Conservation (phyloP, 148 eudicot species). For the Rhododendron kiyosumense region DNA sequence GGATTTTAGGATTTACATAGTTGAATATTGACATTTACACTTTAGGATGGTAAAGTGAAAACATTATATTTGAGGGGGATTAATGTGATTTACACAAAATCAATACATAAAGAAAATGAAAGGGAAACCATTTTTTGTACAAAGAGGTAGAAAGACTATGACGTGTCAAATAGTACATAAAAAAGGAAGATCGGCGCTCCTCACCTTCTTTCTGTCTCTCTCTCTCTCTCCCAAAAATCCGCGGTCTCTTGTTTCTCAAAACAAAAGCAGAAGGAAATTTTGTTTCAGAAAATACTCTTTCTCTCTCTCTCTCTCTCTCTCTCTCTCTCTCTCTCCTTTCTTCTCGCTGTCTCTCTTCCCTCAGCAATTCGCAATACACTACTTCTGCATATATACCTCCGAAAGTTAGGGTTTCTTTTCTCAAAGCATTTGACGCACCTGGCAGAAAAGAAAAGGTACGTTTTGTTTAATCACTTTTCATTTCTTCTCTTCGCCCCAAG, state of each 20-base stretch:
- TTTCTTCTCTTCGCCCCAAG: not conserved
- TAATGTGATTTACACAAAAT: not conserved
- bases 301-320: not conserved
- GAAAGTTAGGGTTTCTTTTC: slow-evolving; percentile 10
- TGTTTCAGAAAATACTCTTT: not conserved
- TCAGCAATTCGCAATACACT: not conserved
- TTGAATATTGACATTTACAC: too few relatives aligned
- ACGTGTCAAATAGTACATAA: not conserved
- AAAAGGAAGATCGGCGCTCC: slow-evolving; percentile 7
- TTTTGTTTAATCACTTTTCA: slow-evolving; percentile 5
- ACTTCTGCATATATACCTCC: not conserved
- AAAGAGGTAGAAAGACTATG: not conserved
- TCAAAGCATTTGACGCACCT: slow-evolving; percentile 1
- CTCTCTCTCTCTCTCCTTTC: not conserved
- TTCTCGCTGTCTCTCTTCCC: not conserved
- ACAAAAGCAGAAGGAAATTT: not conserved
- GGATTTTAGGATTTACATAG: too few relatives aligned
- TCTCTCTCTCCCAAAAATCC: not conserved
- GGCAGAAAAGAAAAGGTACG: slow-evolving; percentile 17
- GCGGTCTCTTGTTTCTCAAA: not conserved
- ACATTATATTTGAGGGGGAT: too few relatives aligned
- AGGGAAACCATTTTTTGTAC: not conserved
- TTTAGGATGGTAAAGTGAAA: too few relatives aligned
- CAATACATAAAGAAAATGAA: not conserved
- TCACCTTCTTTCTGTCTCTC: not conserved